Conservation (phyloP, 1,284 basidiomycete genomes). For the Kalmanozyma brasiliensis region DNA sequence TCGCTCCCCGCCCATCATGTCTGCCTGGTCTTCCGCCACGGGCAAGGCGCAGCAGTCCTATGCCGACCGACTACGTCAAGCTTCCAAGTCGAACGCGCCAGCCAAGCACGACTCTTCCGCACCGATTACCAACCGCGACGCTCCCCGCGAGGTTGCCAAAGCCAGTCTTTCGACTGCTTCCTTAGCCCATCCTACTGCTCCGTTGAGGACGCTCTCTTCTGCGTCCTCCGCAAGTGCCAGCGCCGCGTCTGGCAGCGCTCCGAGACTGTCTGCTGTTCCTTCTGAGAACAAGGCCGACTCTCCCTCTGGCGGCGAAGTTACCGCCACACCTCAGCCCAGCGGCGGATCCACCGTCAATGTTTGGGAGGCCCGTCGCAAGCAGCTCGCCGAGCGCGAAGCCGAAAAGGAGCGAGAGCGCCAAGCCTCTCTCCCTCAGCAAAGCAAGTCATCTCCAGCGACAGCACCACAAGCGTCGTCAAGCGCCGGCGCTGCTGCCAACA, state of each 20-base stretch:
- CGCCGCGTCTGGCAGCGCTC: constrained; percentile 2
- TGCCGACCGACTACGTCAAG: constrained; percentile 51
- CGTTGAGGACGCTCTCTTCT: constrained; percentile 6
- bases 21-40: constrained; percentile 50
- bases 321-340: neutral
- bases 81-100: constrained; percentile 27
- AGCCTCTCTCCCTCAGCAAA: constrained; percentile 17
- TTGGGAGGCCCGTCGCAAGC: constrained; percentile 54
- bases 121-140: constrained; percentile 4
- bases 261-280: neutral
- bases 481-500: constrained; percentile 4
- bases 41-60: constrained; percentile 57
- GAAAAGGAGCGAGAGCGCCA: constrained; percentile 31
- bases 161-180: neutral
- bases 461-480: constrained; percentile 1
- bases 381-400: constrained; percentile 44
- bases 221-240: constrained; percentile 11
- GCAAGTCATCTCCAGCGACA: constrained; percentile 9
- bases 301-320: constrained; percentile 4
- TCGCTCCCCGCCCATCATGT: constrained; percentile 37
- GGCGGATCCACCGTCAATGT: constrained; percentile 41
- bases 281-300: neutral
- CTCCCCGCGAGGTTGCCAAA: constrained; percentile 4
- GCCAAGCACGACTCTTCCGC: constrained; percentile 14
- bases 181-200: constrained; percentile 3